phyloP scores from a whole-genome alignment of 2,329 filamentous ascomycete genomes.

The Verticillium nubilum region DNA sequence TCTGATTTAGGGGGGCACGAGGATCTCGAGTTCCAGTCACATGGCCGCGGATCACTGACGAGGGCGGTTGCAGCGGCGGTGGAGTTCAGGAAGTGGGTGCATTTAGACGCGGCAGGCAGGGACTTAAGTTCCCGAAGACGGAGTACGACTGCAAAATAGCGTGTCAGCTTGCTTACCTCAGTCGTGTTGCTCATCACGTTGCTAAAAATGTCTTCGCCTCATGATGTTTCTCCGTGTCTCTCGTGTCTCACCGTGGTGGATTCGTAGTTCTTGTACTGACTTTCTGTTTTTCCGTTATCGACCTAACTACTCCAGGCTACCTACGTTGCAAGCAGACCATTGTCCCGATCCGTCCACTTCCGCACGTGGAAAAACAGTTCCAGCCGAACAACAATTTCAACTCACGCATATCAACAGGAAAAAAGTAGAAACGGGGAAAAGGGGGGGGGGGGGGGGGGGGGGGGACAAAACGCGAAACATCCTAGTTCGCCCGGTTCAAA shows the following conservation, averaged over 20 bases:
- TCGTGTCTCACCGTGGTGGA: background rate
- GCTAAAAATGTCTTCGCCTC: background rate
- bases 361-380: background rate
- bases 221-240: background rate
- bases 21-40: background rate
- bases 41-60: background rate
- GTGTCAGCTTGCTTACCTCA: background rate
- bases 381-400: background rate
- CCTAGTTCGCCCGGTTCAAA: background rate
- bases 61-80: background rate
- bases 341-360: background rate
- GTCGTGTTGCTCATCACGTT: background rate
- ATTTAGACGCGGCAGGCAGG: background rate
- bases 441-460: background rate
- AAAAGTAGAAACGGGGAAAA: background rate
- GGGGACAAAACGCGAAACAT: background rate
- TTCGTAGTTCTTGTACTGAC: background rate
- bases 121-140: background rate
- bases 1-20: background rate
- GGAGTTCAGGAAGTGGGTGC: background rate
- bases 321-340: background rate
- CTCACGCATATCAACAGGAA: background rate
- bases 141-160: background rate
- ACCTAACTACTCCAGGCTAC: background rate
- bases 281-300: background rate